Percentiles rank a stretch among this genome's conserved stretches.
Conservation (phyloP, 2,329 filamentous ascomycete genomes). For the Xylaria sp. region DNA sequence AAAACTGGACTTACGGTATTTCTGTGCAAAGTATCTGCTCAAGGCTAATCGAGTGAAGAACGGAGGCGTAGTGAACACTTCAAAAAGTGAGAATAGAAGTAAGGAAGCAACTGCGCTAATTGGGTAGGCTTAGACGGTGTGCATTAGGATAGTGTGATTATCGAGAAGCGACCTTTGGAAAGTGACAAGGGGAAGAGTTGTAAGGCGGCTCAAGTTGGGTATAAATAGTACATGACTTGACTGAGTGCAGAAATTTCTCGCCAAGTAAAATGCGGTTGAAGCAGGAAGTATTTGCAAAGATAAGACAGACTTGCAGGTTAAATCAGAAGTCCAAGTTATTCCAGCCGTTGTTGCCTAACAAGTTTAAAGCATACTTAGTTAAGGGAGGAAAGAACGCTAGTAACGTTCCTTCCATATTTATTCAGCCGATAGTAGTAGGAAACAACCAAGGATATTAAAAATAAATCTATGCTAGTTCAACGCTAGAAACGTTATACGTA, state of each 20-base stretch:
- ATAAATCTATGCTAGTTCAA: conserved; percentile 58
- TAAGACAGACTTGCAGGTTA: not conserved
- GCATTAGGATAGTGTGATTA: not conserved
- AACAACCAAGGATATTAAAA: conserved; percentile 39
- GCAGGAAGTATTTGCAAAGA: not conserved
- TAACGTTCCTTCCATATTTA: conserved; percentile 54
- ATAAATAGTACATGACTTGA: not conserved
- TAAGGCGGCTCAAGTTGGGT: not conserved
- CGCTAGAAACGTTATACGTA: conserved; percentile 59
- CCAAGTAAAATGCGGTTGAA: not conserved
- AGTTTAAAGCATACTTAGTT: not conserved
- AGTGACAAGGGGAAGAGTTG: not conserved
- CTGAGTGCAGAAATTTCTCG: not conserved
- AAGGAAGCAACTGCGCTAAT: not conserved
- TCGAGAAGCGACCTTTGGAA: not conserved
- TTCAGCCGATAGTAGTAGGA: conserved; percentile 41
- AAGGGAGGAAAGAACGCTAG: not conserved
- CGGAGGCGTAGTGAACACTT: not conserved
- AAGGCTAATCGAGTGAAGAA: not conserved
- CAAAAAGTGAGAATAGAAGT: not conserved
- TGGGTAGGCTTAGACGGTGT: not conserved
- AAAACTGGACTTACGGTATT: not conserved
- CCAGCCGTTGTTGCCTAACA: not conserved
- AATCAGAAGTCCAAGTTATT: not conserved
- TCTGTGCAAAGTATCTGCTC: not conserved